Evolutionary conservation across 257 asterid species (phyloP).

Genomic region (Primulina huaijiensis): DNA sequence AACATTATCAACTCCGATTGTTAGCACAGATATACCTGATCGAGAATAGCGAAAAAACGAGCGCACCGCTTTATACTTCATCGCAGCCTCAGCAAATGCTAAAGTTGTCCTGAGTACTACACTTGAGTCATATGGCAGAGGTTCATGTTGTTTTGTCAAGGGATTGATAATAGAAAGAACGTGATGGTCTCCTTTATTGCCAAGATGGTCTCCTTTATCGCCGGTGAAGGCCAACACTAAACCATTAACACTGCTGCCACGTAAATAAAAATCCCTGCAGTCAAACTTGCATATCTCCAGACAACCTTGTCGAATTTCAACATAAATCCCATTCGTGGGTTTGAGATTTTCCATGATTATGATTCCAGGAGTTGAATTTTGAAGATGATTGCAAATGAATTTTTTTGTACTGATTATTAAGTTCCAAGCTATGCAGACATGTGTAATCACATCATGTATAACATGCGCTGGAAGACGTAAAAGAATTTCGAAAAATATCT

Average conservation of each 20-base stretch:
- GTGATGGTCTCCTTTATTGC: too few species aligned
- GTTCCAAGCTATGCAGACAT: too few species aligned
- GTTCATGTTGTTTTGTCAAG: not conserved
- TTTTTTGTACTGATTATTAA: too few species aligned
- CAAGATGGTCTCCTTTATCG: too few species aligned
- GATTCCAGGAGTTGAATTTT: too few species aligned
- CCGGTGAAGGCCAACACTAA: not conserved
- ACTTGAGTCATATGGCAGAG: not conserved
- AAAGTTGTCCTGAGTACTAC: too few species aligned
- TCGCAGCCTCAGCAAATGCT: not conserved
- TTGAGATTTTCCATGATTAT: too few species aligned
- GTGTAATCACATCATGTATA: too few species aligned
- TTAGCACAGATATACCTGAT: not conserved
- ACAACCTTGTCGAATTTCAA: not conserved
- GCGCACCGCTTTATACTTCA: not conserved
- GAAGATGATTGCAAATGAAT: too few species aligned
- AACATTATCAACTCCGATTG: not conserved
- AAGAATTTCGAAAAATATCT: too few species aligned
- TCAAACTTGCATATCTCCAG: not conserved
- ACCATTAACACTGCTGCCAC: not conserved
- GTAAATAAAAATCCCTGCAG: not conserved
- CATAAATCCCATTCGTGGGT: not conserved
- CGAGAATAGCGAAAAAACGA: not conserved
- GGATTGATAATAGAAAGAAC: not conserved
- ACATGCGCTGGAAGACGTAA: too few species aligned